Percentiles rank a stretch among this genome's conserved stretches.
Evolutionary conservation across 441 rosid species (phyloP).

Genomic region (Erodium moschatum): DNA sequence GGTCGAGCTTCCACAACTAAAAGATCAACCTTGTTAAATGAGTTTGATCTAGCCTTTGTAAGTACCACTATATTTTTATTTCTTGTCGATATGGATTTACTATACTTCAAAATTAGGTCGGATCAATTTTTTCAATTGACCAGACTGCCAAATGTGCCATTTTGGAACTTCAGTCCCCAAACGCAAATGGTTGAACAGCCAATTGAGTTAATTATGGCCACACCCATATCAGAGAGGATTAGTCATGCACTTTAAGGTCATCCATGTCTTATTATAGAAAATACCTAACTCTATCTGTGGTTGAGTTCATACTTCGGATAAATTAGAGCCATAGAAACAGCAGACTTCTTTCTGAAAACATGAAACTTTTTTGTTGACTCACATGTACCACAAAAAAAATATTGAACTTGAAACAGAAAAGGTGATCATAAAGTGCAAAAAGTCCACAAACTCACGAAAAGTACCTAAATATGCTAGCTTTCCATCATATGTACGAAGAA

Average conservation of each 20-base stretch:
- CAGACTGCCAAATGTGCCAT: no score
- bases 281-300: not conserved
- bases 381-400: not conserved
- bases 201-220: not conserved
- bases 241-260: not conserved
- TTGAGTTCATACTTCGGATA: not conserved
- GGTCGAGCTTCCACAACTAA: no score
- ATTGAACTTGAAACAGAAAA: not conserved
- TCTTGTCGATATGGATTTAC: no score
- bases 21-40: no score
- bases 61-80: no score
- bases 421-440: not conserved
- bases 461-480: constrained; percentile 88
- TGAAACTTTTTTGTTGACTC: not conserved
- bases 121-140: no score
- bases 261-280: not conserved
- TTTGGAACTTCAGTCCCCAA: no score
- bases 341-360: not conserved
- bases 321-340: not conserved
- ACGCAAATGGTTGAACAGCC: no score
- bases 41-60: no score
- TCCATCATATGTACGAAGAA: constrained; percentile 77
- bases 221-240: not conserved
- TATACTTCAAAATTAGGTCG: no score
- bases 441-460: constrained; percentile 4